A percentile compares a stretch with the other conserved stretches of the same genome.
phyloP scores from a whole-genome alignment of 371 early-diverging fungal species.

The Globomyces sp. region DNA sequence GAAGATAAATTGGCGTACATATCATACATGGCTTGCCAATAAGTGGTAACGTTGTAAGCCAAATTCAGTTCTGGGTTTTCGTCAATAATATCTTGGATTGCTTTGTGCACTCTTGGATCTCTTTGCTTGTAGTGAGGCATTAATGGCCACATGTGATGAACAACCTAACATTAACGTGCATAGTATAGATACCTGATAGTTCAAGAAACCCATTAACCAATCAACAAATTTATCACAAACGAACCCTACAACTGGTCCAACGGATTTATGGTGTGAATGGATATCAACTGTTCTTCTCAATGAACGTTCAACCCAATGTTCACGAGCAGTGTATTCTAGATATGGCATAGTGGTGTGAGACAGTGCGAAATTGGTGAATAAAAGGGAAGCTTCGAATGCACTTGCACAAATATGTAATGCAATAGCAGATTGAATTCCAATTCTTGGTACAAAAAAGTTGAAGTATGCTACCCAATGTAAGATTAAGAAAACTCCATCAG shows the following conservation, averaged over 20 bases:
- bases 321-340: constrained; percentile 7
- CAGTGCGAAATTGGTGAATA: constrained; percentile 16
- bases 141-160: constrained; percentile 17
- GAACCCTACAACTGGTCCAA: constrained; percentile 2
- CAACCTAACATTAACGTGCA: background rate
- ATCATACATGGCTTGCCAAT: constrained; percentile 13
- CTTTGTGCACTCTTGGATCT: constrained; percentile 6
- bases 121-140: constrained; percentile 17
- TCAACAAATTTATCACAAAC: background rate
- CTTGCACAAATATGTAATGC: constrained; percentile 1
- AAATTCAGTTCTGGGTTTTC: constrained; percentile 14
- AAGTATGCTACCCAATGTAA: constrained; percentile 10
- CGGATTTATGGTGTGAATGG: constrained; percentile 1
- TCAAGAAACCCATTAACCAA: constrained; percentile 18
- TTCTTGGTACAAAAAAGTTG: constrained; percentile 6
- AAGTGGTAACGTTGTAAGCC: constrained; percentile 16
- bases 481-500: background rate
- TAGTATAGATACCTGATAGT: background rate
- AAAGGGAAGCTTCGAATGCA: background rate
- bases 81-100: constrained; percentile 6
- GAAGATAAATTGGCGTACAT: constrained; percentile 13
- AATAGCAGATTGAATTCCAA: background rate
- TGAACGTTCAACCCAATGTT: constrained; percentile 14
- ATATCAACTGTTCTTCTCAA: constrained; percentile 14
- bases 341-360: constrained; percentile 19